Evolutionary conservation across 176 grass and related monocot genomes (phyloP), one percentile per base, ranked within the genome.

Genomic region (Miscanthus lutarioriparius): DNA sequence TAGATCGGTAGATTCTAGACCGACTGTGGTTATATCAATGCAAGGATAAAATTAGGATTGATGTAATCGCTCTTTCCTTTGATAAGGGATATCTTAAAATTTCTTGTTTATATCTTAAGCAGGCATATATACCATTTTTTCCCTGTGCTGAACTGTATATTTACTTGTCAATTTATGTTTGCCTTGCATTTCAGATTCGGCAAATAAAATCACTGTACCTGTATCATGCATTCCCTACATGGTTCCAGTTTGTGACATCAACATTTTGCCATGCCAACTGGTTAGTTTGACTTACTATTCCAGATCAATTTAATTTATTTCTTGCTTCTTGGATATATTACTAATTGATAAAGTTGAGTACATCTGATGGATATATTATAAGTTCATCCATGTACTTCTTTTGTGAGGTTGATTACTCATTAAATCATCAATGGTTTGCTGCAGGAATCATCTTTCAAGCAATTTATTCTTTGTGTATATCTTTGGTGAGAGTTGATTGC

Each of bases 381-480:
- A 80, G 5, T 72, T 74, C 20, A 62, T 66, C 27, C 14, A 74
- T 22, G 38, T 81, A 63, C 74, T 78, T 41, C 54, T 44, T 67
- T 87, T 84, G 49, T 39, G n/a, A 69, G 8, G 6, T 32, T 49
- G 36, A 77, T 74, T 91, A 72, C 68, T 92, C n/a, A 72, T 65
- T 77, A 63, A 74, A 9, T 20, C 64, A 7, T 67, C 44, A 25
- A 66, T 83, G 27, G 64, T 74, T 67, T 13, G 64, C 87, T 92
- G 36, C 91, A 99, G 93, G 96, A 93, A 99, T 25, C 96, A 99
- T 81, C 93, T 99, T 77, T 99, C 96, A 66, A 99, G 93, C 87
- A 99, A 99, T 84, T 81, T 99, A 48, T 99, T 99, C 86, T 99
- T 99, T 87, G 86, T 99, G 45, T 99, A 99, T 79, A 99, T 99